phyloP scores from a whole-genome alignment of 2,329 filamentous ascomycete genomes.

The Grosmannia huntii region DNA sequence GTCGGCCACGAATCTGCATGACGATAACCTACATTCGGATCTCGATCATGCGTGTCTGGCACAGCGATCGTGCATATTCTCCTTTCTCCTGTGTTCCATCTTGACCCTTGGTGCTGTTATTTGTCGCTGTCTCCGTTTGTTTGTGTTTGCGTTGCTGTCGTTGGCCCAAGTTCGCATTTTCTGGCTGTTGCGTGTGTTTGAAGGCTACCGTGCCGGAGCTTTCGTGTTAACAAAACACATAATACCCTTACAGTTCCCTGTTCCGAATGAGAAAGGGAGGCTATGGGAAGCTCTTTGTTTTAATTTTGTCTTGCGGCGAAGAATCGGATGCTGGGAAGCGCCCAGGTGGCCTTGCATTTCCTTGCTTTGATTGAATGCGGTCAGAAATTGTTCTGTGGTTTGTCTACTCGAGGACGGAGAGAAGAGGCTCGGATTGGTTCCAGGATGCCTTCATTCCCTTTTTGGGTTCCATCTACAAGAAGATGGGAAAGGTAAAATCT shows the following conservation, averaged over 20 bases:
- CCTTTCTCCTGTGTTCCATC: not conserved
- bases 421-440: not conserved
- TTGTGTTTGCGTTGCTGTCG: not conserved
- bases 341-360: conserved; percentile 1
- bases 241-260: not conserved
- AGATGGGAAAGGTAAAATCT: not conserved
- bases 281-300: not conserved
- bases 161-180: not conserved
- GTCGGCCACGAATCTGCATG: conserved; percentile 42
- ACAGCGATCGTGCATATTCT: conserved; percentile 38
- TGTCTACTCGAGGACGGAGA: not conserved
- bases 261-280: not conserved
- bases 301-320: not conserved
- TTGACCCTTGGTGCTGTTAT: not conserved
- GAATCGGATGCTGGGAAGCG: not conserved
- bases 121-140: not conserved
- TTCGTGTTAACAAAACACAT: not conserved
- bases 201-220: not conserved
- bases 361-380: not conserved
- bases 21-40: conserved; percentile 36
- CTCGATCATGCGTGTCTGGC: conserved; percentile 48
- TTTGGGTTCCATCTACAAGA: not conserved
- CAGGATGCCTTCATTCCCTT: not conserved
- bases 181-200: not conserved
- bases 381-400: not conserved